A percentile compares a stretch with the other conserved stretches of the same genome.
Conservation (phyloP, 1,284 basidiomycete genomes). For the Blastosporella zonata region DNA sequence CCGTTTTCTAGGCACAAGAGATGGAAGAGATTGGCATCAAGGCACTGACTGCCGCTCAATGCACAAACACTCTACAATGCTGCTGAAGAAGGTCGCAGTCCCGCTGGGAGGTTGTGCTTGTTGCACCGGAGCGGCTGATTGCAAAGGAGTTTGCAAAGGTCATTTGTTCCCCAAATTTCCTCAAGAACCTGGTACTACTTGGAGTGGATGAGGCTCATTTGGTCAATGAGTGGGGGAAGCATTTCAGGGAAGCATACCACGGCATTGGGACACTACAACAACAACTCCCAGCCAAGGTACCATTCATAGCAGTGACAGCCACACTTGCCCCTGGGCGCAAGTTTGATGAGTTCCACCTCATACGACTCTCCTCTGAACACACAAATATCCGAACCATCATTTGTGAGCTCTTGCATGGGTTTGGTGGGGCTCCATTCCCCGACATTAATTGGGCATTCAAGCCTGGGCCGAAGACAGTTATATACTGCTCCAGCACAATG, state of each 20-base stretch:
- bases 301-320: conserved; percentile 17
- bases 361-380: conserved; percentile 18
- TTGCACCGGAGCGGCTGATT: conserved; percentile 19
- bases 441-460: conserved; percentile 21
- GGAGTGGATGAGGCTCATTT: conserved; percentile 24
- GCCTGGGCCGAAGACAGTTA: conserved; percentile 1
- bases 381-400: conserved; percentile 19
- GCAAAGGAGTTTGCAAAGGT: conserved; percentile 18
- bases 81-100: conserved; percentile 14
- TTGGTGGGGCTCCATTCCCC: conserved; percentile 13
- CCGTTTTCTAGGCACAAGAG: conserved; percentile 14
- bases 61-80: conserved; percentile 14
- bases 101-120: conserved; percentile 19
- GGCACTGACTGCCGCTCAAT: conserved; percentile 16
- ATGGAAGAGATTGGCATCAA: conserved; percentile 16
- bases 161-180: conserved; percentile 16
- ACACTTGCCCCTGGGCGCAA: conserved; percentile 15
- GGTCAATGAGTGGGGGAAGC: conserved; percentile 20
- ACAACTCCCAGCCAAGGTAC: conserved; percentile 16
- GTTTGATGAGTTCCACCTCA: conserved; percentile 9
- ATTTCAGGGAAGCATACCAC: conserved; percentile 21
- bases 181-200: conserved; percentile 19
- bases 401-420: conserved; percentile 13
- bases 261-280: conserved; percentile 14
- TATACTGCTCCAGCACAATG: too few species aligned